Conservation (phyloP, 2,329 filamentous ascomycete species). For the Talaromyces sp. region DNA sequence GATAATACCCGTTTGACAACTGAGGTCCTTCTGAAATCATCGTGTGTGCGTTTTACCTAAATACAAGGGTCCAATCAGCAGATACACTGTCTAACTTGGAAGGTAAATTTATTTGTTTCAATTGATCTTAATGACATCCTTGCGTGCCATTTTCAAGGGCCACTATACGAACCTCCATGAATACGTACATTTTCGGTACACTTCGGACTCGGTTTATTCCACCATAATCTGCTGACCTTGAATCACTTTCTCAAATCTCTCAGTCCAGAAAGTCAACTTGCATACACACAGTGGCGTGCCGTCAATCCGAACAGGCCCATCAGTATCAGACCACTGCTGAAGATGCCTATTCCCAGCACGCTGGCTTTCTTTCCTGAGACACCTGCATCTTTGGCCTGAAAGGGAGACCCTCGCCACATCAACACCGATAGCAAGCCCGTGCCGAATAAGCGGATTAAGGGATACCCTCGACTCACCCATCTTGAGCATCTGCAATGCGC, state of each 20-base stretch:
- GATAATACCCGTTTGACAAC: background rate
- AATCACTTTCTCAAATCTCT: background rate
- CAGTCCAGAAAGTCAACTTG: background rate
- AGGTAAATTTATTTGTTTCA: too few relatives aligned
- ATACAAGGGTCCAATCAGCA: background rate
- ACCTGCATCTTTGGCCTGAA: slow-evolving; percentile 1
- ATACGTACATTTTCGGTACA: background rate
- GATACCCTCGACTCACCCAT: background rate
- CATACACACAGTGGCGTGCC: slow-evolving; percentile 7
- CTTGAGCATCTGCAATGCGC: slow-evolving; percentile 7
- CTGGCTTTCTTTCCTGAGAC: background rate
- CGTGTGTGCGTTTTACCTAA: background rate
- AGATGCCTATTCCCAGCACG: background rate
- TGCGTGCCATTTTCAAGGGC: background rate
- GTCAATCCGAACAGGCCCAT: background rate
- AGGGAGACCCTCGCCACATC: background rate
- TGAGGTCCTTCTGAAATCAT: background rate
- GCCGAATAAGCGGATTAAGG: slow-evolving; percentile 1
- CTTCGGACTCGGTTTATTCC: background rate
- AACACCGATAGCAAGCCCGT: slow-evolving; percentile 1
- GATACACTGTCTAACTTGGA: background rate
- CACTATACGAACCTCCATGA: background rate
- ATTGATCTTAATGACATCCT: background rate
- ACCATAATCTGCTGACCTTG: background rate
- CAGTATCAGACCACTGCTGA: background rate